Conservation (phyloP, 2,329 filamentous ascomycete genomes). For the Bipolaris sorokiniana region DNA sequence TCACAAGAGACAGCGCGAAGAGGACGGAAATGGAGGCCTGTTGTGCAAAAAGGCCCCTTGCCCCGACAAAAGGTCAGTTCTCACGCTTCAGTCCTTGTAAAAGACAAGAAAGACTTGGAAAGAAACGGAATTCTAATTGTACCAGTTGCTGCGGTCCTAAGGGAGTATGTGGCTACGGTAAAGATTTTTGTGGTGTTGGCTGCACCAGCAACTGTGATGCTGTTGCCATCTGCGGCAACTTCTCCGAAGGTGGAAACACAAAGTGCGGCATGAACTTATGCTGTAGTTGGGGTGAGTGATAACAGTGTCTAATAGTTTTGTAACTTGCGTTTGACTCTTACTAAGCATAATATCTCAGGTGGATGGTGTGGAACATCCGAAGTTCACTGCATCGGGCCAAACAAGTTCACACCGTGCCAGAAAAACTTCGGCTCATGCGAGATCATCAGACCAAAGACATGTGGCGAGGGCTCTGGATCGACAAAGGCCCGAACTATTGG, state of each 20-base stretch:
- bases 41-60: background rate
- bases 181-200: conserved; percentile 14
- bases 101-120: background rate
- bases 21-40: background rate
- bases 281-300: conserved; percentile 14
- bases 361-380: conserved; percentile 28
- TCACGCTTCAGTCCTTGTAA: background rate
- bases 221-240: conserved; percentile 1
- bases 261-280: conserved; percentile 23
- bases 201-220: conserved; percentile 5
- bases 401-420: conserved; percentile 39
- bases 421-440: conserved; percentile 46
- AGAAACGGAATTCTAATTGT: background rate
- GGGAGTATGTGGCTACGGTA: conserved; percentile 14
- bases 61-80: background rate
- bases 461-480: background rate
- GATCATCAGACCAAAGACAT: background rate
- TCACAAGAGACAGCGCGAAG: conserved; percentile 1
- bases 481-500: background rate
- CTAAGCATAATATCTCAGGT: conserved; percentile 6
- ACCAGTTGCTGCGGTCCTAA: conserved; percentile 9
- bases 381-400: conserved; percentile 25
- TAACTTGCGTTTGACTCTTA: background rate
- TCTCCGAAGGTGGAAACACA: conserved; percentile 9
- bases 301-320: background rate